Percentiles rank a stretch among this genome's conserved stretches.
Conservation (phyloP, 1,139 yeast species). For the Nakaseomyces bracarensis region DNA sequence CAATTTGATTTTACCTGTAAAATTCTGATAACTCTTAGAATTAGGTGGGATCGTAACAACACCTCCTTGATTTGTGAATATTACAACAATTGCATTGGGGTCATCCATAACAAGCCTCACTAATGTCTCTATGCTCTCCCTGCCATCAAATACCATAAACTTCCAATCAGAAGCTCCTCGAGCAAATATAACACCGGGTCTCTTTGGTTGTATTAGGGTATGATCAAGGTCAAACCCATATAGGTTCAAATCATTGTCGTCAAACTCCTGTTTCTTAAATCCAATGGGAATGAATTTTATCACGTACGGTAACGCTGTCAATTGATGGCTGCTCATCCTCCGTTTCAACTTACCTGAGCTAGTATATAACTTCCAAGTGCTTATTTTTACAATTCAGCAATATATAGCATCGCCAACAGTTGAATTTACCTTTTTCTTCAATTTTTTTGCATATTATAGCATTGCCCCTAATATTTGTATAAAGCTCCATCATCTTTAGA, state of each 20-base stretch:
- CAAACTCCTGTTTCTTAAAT: constrained; percentile 3
- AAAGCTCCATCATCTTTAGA: too few species aligned
- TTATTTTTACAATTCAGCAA: too few species aligned
- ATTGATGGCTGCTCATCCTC: constrained; percentile 17
- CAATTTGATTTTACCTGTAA: constrained; percentile 39
- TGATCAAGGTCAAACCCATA: constrained; percentile 32
- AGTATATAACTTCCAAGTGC: neutral
- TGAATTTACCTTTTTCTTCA: too few species aligned
- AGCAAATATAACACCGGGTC: constrained; percentile 21
- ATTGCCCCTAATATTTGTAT: neutral
- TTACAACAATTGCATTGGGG: constrained; percentile 38
- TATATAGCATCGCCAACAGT: too few species aligned
- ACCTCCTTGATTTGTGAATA: constrained; percentile 83
- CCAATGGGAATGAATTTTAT: constrained; percentile 24
- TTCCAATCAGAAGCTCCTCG: constrained; percentile 28
- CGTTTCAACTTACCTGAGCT: too few species aligned
- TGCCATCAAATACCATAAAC: constrained; percentile 20
- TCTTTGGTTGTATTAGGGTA: constrained; percentile 28
- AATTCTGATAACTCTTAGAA: constrained; percentile 47
- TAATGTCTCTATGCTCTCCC: constrained; percentile 16
- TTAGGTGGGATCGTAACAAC: constrained; percentile 33
- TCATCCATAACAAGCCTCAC: constrained; percentile 28
- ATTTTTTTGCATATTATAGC: neutral
- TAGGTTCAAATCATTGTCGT: constrained; percentile 10
- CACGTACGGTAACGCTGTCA: constrained; percentile 27